Evolutionary conservation across 257 asterid species (phyloP), one percentile per base, ranked within the genome.

Genomic region (Solanum pimpinellifolium): DNA sequence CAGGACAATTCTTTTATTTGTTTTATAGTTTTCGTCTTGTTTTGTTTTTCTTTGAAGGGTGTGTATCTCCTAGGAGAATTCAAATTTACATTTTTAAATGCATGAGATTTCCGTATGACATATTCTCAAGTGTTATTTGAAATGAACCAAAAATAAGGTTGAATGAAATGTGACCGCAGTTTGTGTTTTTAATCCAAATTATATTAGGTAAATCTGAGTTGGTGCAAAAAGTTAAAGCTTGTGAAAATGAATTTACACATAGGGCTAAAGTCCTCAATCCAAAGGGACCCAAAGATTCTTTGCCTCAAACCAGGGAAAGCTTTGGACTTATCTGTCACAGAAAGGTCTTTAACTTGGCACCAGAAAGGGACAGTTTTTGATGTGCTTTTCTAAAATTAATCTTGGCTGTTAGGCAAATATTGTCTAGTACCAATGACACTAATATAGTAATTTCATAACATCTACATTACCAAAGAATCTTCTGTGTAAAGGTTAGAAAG

Each of bases 301-400:
- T 89, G 89, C 93, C 90, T 84, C 83, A 89, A 88, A 84, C 31
- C 60, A 85, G 88, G 92, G 88, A 86, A 80, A 80, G 85, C 74
- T 83, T 90, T 94, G 92, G 95, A 89, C 90, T 91, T 89, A 85
- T 93, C 88, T 92, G 93, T 92, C 94, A 90, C 93, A 47, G 91
- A 80, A 90, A 87, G 59, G 86, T 52, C 37, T 85, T 87, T 86
- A 49, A 37, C 85, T 81, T 88, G 85, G 84, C 86, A 85, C 68
- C 37, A 37, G 76, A 66, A 41, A 77, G 70, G 44, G 46, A 81
- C 83, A 37, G 39, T 29, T 68, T 78, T 87, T 60, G 16, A 12
- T 31, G 23, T 72, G 33, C 14, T 87, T 35, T 62, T 39, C 44
- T 4, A 21, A 52, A 21, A 25, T 25, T 47, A 37, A 60, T 69